These are phyloP conservation scores for Prunus armeniaca DNA, from an alignment of 306 rosid genomes.

Conservation along the genomic window DNA sequence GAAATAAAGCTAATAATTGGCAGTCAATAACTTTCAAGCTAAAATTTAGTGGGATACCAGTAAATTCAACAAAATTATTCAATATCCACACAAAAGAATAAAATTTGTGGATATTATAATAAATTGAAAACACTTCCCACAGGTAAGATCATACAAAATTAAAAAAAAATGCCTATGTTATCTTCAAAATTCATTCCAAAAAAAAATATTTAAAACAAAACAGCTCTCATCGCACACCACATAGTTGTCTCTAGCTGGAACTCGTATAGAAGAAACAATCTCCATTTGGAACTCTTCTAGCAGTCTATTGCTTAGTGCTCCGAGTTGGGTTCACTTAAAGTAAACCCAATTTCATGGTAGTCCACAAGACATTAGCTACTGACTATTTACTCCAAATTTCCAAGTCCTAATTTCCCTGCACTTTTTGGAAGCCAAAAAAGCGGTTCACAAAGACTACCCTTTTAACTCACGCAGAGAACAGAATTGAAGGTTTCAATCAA, in stretches of 20 bases:
- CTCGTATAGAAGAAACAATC: neutral
- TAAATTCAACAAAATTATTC: neutral
- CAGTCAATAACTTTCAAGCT: neutral
- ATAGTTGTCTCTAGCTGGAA: constrained; percentile 3
- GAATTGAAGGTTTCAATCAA: neutral
- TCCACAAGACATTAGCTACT: constrained; percentile 11
- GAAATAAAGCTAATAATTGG: neutral
- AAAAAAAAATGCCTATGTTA: neutral
- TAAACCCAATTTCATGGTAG: neutral
- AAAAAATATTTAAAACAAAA: too few species aligned
- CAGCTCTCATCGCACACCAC: neutral
- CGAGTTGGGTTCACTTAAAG: neutral
- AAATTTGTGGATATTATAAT: neutral
- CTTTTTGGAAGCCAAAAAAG: constrained; percentile 7
- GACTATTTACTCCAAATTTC: constrained; percentile 8
- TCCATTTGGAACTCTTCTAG: neutral
- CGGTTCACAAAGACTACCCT: neutral
- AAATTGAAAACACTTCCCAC: constrained; percentile 9
- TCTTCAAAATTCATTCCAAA: constrained; percentile 2
- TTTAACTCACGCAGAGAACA: neutral
- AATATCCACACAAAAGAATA: neutral
- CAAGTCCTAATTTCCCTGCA: neutral
- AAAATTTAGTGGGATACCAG: neutral
- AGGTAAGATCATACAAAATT: neutral
- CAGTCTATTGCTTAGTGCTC: neutral